Conservation (phyloP, 371 early-diverging fungal genomes). For the Lichtheimia hyalospora region DNA sequence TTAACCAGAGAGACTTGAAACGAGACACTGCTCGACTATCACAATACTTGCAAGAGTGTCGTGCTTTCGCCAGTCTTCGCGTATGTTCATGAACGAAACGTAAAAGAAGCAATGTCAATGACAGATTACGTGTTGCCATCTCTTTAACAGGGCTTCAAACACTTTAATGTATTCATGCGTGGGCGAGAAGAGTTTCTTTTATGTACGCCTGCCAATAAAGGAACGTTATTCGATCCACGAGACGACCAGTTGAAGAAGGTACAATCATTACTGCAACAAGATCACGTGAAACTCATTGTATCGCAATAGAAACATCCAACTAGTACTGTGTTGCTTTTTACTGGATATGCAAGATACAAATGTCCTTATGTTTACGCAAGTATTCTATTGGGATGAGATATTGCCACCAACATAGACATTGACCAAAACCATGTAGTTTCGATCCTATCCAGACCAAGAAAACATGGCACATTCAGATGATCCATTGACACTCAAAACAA, state of each 20-base stretch:
- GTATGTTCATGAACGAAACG: conserved; percentile 10
- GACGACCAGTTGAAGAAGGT: conserved; percentile 54
- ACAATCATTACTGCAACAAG: conserved; percentile 3
- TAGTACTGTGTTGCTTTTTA: conserved; percentile 64
- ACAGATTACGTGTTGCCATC: background rate
- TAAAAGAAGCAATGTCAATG: background rate
- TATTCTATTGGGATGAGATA: background rate
- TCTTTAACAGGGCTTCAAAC: conserved; percentile 62
- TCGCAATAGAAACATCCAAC: conserved; percentile 8
- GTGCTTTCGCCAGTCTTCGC: conserved; percentile 23
- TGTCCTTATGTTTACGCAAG: conserved; percentile 83
- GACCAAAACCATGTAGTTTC: background rate
- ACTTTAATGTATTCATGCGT: conserved; percentile 72
- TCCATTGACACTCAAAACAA: conserved; percentile 1
- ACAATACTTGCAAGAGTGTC: conserved; percentile 62
- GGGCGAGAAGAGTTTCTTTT: conserved; percentile 77
- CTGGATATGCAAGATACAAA: conserved; percentile 77
- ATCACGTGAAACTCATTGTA: conserved; percentile 8
- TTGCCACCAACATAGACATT: background rate
- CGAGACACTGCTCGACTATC: background rate
- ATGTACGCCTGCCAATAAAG: conserved; percentile 29
- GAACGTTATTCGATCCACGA: conserved; percentile 32
- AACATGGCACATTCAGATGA: background rate
- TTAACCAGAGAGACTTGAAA: conserved; percentile 3
- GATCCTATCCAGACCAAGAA: background rate